A percentile compares a stretch with the other conserved stretches of the same genome.
phyloP scores from a whole-genome alignment of 257 asterid species.

The Capsicum rhomboideum region DNA sequence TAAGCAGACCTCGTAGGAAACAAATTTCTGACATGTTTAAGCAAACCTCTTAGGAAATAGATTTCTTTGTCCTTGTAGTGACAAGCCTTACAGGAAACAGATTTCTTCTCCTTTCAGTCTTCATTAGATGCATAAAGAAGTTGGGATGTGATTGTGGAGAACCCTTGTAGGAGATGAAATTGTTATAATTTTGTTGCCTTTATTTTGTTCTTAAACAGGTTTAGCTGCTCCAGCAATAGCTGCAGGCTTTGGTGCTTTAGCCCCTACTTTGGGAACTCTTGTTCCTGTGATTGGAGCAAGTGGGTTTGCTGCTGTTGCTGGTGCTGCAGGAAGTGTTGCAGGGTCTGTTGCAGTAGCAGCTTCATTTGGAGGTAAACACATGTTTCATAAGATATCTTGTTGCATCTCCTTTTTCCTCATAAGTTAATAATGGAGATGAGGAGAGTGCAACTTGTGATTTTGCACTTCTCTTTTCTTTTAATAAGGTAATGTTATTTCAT shows the following conservation, averaged over 20 bases:
- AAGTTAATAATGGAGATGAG: neutral
- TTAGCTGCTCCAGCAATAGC: conserved; percentile 99
- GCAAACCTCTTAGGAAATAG: neutral
- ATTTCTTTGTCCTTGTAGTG: neutral
- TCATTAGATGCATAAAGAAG: neutral
- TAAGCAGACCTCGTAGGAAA: neutral
- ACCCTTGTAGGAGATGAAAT: neutral
- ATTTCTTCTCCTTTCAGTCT: neutral
- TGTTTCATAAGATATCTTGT: neutral
- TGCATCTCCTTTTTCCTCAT: neutral
- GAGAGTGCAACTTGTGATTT: neutral
- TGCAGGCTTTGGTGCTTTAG: conserved; percentile 87
- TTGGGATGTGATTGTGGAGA: neutral
- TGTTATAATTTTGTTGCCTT: neutral
- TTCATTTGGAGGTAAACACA: conserved; percentile 76
- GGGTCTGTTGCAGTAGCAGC: conserved; percentile 99
- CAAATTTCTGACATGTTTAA: neutral
- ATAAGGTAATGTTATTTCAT: neutral
- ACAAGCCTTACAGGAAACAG: neutral
- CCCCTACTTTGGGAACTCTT: conserved; percentile 81
- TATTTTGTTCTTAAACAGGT: conserved; percentile 23
- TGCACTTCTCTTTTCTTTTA: neutral
- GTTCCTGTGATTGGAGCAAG: conserved; percentile 91
- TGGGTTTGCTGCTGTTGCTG: conserved; percentile 91
- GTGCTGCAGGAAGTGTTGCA: conserved; percentile 94